A percentile compares a stretch with the other conserved stretches of the same genome.
phyloP scores from a whole-genome alignment of 371 early-diverging fungal species.

The Mucor lusitanicus region DNA sequence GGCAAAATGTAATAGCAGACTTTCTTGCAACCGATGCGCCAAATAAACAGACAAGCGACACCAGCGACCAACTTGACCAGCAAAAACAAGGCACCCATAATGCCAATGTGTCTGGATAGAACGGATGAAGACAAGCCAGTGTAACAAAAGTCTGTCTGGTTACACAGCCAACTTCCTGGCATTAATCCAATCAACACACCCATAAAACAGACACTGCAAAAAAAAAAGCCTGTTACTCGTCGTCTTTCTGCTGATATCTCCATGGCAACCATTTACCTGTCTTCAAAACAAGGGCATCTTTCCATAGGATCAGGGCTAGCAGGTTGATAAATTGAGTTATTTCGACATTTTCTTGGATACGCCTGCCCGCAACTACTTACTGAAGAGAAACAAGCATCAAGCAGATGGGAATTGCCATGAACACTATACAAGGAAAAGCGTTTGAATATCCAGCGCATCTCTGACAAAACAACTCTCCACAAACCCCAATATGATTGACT shows the following conservation, averaged over 20 bases:
- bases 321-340: neutral
- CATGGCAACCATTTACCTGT: constrained; percentile 38
- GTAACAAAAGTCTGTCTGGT: constrained; percentile 40
- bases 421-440: constrained; percentile 19
- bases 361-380: constrained; percentile 27
- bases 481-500: constrained; percentile 57
- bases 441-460: neutral
- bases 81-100: constrained; percentile 33
- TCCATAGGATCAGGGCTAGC: constrained; percentile 71
- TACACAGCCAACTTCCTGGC: constrained; percentile 63
- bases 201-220: constrained; percentile 65
- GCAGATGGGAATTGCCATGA: constrained; percentile 41
- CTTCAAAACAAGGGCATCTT: constrained; percentile 82
- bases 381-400: constrained; percentile 58
- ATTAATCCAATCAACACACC: constrained; percentile 70
- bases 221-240: neutral
- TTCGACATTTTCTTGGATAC: neutral
- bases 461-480: neutral
- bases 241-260: too few relatives aligned
- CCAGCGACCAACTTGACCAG: constrained; percentile 54
- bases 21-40: constrained; percentile 66
- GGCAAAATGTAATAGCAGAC: constrained; percentile 58
- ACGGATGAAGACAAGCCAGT: constrained; percentile 40
- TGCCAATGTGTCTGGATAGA: constrained; percentile 30
- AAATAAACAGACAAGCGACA: constrained; percentile 60